phyloP scores from a whole-genome alignment of 768 basidiomycete species.

The Kwoniella sp. region DNA sequence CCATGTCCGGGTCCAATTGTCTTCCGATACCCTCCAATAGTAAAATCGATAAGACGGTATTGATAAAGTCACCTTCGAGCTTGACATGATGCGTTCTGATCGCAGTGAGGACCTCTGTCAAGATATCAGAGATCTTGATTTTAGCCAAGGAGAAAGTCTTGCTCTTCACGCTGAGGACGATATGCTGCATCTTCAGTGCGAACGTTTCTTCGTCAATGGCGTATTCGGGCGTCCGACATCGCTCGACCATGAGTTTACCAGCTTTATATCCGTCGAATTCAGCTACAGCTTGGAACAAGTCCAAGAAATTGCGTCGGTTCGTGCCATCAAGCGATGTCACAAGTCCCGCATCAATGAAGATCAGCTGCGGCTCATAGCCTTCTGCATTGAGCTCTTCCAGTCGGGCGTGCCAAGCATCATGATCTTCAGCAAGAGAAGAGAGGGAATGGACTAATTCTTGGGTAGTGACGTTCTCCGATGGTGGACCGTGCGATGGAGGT shows the following conservation, averaged over 20 bases:
- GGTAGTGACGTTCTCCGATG: conserved; percentile 11
- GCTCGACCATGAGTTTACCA: conserved; percentile 93
- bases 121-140: conserved; percentile 91
- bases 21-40: conserved; percentile 94
- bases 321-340: conserved; percentile 78
- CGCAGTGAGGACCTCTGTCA: conserved; percentile 81
- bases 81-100: conserved; percentile 93
- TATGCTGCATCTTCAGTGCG: conserved; percentile 95
- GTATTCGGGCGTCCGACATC: conserved; percentile 85
- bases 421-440: conserved; percentile 62
- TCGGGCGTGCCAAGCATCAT: conserved; percentile 68
- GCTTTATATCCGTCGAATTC: conserved; percentile 96
- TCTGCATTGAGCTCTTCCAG: conserved; percentile 64
- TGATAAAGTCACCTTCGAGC: conserved; percentile 98
- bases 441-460: conserved; percentile 69
- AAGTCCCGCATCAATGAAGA: conserved; percentile 95
- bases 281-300: conserved; percentile 92
- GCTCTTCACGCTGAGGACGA: conserved; percentile 87
- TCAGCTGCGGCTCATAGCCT: conserved; percentile 89
- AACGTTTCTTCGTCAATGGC: conserved; percentile 92
- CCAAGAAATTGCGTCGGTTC: conserved; percentile 92
- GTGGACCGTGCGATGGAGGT: conserved; percentile 24
- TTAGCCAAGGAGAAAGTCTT: conserved; percentile 97
- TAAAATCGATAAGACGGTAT: conserved; percentile 92
- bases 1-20: conserved; percentile 85